phyloP scores from a whole-genome alignment of 2,329 filamentous ascomycete genomes.

The Diaporthe citriasiana region DNA sequence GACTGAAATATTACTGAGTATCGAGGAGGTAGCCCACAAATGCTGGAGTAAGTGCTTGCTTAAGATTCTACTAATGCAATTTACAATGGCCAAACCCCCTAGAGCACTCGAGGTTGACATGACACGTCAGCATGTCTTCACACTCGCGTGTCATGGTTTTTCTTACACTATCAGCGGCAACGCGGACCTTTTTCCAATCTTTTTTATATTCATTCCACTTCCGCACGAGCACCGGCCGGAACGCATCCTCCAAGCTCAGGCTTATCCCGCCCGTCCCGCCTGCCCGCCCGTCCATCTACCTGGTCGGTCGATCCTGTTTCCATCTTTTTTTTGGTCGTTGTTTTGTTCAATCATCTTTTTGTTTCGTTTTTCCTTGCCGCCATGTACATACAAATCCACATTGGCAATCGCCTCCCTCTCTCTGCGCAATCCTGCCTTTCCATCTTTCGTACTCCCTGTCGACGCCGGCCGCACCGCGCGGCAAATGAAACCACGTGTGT shows the following conservation, averaged over 20 bases:
- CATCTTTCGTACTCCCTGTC: not conserved
- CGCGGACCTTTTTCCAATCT: not conserved
- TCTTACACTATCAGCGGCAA: not conserved
- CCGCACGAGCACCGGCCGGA: not conserved
- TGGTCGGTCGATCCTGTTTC: not conserved
- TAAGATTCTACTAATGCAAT: no score
- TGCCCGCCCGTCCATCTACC: not conserved
- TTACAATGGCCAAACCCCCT: no score
- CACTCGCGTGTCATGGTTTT: no score
- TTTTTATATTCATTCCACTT: slow-evolving; percentile 11
- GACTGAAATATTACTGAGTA: no score
- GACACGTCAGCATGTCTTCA: no score
- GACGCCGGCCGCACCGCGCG: not conserved
- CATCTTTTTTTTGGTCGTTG: slow-evolving; percentile 10
- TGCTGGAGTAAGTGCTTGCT: no score
- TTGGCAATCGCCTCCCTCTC: not conserved
- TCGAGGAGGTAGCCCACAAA: no score
- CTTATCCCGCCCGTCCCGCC: not conserved
- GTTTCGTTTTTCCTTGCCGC: not conserved
- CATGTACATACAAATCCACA: slow-evolving; percentile 10
- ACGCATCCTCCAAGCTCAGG: not conserved
- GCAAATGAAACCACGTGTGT: not conserved
- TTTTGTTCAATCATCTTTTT: not conserved
- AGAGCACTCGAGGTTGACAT: no score
- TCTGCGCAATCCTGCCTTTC: not conserved